A percentile compares a stretch with the other conserved stretches of the same genome.
Conservation (phyloP, 1,284 basidiomycete species). For the Mycena citricolor region DNA sequence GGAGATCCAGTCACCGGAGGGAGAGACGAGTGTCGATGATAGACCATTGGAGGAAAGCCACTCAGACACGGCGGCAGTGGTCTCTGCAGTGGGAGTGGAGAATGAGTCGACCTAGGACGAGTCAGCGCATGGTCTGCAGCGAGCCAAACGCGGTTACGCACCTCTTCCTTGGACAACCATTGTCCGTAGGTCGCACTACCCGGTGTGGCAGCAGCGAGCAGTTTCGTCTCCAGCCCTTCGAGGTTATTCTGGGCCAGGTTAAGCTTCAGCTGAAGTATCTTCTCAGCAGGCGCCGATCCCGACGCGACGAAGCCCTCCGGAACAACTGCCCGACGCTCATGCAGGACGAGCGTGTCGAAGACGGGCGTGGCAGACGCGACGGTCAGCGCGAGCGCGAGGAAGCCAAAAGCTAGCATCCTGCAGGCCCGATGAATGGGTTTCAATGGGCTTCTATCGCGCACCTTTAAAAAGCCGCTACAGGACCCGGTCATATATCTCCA, state of each 20-base stretch:
- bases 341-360: constrained; percentile 8
- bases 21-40: constrained; percentile 27
- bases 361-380: constrained; percentile 19
- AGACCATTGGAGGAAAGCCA: constrained; percentile 47
- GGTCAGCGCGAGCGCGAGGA: constrained; percentile 17
- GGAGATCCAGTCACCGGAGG: constrained; percentile 44
- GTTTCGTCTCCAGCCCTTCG: constrained; percentile 34
- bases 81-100: constrained; percentile 41
- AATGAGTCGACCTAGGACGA: constrained; percentile 27
- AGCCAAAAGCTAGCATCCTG: constrained; percentile 18
- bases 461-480: too few species aligned
- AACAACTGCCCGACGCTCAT: constrained; percentile 7
- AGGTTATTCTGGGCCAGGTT: constrained; percentile 37
- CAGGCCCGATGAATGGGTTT: too few species aligned
- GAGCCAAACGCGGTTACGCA: constrained; percentile 21
- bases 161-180: constrained; percentile 58
- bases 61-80: constrained; percentile 38
- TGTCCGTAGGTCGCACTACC: constrained; percentile 45
- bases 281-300: constrained; percentile 33
- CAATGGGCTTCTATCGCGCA: too few species aligned
- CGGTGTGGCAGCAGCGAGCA: constrained; percentile 48
- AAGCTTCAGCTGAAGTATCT: constrained; percentile 37
- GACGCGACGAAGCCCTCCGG: constrained; percentile 37
- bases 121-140: background rate
- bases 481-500: too few species aligned